Percentiles rank a stretch among this genome's conserved stretches.
Evolutionary conservation across 2,329 filamentous ascomycete species (phyloP).

Genomic region (Thelonectria discophora): DNA sequence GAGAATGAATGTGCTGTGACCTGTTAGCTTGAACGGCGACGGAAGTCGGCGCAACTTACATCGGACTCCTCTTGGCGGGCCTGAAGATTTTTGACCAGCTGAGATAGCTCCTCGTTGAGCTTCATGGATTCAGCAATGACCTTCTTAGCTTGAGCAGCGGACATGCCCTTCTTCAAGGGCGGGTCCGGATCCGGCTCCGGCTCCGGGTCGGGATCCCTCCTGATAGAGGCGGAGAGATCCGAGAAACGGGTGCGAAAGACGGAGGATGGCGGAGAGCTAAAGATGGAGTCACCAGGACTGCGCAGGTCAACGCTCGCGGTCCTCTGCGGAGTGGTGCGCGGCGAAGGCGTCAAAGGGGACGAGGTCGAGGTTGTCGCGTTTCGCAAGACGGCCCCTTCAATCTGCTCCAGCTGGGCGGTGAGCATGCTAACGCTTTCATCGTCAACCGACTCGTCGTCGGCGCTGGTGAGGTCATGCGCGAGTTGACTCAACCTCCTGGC

Average conservation of each 20-base stretch:
- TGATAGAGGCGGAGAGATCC: constrained; percentile 50
- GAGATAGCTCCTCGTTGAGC: constrained; percentile 60
- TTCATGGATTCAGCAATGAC: constrained; percentile 49
- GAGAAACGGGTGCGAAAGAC: constrained; percentile 52
- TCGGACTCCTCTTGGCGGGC: constrained; percentile 68
- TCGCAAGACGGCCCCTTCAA: constrained; percentile 38
- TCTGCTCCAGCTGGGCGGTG: constrained; percentile 51
- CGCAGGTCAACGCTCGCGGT: constrained; percentile 40
- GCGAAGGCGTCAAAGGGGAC: constrained; percentile 32
- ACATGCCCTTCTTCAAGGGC: constrained; percentile 45
- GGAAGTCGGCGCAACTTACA: constrained; percentile 47
- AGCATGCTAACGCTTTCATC: constrained; percentile 49
- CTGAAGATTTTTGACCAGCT: constrained; percentile 60
- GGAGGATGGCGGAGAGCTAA: constrained; percentile 48
- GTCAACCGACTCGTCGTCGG: constrained; percentile 46
- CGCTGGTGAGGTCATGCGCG: constrained; percentile 49
- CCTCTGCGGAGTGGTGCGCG: constrained; percentile 28
- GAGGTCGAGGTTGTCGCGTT: constrained; percentile 38
- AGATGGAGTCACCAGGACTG: constrained; percentile 44
- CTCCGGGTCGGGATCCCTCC: constrained; percentile 42
- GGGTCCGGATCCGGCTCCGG: constrained; percentile 41
- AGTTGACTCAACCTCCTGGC: constrained; percentile 53
- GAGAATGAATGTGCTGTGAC: constrained; percentile 65
- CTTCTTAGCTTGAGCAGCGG: constrained; percentile 48
- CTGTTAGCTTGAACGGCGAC: constrained; percentile 40